Evolutionary conservation across 441 rosid genomes (phyloP), one percentile per base, ranked within the genome.

Genomic region (Capsella rubella): DNA sequence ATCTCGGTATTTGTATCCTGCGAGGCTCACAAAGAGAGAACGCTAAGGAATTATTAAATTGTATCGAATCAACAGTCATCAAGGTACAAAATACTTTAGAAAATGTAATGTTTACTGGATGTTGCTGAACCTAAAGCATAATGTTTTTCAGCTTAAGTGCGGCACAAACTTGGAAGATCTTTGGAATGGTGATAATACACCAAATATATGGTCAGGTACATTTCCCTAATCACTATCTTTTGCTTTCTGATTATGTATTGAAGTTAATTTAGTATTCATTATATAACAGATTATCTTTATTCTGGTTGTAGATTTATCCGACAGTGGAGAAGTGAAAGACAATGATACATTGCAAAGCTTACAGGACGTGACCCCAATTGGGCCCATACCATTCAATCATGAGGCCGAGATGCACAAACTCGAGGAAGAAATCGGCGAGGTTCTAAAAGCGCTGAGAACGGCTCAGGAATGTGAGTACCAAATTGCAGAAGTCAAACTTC

Each of bases 391-490:
- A 80, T 80, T 81, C 63, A 84, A 85, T 71, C 67, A 60, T 64
- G 73, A 65, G 18, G 82, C 76, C 34, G 90, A 84, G 72, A 74
- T 74, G 78, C 83, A 77, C 51, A 86, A 87, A 79, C 86, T 89
- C 15, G 96, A 86, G 11, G 73, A 81, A 72, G 91, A 89, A 81
- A 81, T 95, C 69, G 71, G 79, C 40, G 74, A 74, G 67, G 87
- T 84, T 61, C 95, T 95, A 8, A 84, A 59, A 71, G 76, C 82
- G 51, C 81, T 95, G 68, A 81, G 60, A 61, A 78, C 76, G 63
- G 79, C 96, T 32, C 96, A 92, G 74, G 88, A 84, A 64, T 69
- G 52, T 10, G 97, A 92, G 76, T 92, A 80, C 78, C 85, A 72
- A 72, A 73, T 84, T 59, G 97, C 96, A 18, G 90, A 89, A 84